Conservation (phyloP, 2,329 filamentous ascomycete genomes). For the Aspergillus fumigatus region DNA sequence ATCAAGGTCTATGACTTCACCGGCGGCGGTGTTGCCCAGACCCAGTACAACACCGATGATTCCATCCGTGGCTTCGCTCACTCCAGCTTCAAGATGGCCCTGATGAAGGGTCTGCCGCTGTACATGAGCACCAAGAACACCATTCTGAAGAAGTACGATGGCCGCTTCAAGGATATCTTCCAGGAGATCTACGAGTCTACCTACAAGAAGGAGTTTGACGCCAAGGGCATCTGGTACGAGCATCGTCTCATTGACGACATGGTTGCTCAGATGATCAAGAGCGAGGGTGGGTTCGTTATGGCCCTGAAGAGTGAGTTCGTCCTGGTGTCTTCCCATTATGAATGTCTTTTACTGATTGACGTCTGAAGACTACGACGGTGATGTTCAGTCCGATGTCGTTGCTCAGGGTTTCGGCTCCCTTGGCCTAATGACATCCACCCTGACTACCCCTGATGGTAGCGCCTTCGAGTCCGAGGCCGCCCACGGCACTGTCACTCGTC, state of each 20-base stretch:
- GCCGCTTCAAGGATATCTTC: constrained; percentile 99
- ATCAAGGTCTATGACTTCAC: constrained; percentile 90
- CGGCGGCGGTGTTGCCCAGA: constrained; percentile 80
- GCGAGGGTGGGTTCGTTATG: constrained; percentile 91
- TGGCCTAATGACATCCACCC: constrained; percentile 95
- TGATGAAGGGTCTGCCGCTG: constrained; percentile 81
- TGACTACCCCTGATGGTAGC: constrained; percentile 94
- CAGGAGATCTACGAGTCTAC: constrained; percentile 86
- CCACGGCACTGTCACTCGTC: constrained; percentile 95
- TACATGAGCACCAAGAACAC: constrained; percentile 99
- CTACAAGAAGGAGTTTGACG: constrained; percentile 86
- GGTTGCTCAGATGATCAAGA: constrained; percentile 99
- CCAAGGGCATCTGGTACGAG: constrained; percentile 96
- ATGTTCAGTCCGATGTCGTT: constrained; percentile 97
- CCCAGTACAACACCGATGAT: constrained; percentile 97
- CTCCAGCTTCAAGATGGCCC: constrained; percentile 90
- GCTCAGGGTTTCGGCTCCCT: constrained; percentile 97
- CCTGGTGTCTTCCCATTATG: background rate
- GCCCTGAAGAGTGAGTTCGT: constrained; percentile 85
- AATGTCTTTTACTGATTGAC: background rate
- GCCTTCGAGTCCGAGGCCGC: constrained; percentile 97
- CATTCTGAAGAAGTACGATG: constrained; percentile 98
- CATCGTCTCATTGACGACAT: constrained; percentile 99
- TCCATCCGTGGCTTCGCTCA: constrained; percentile 94
- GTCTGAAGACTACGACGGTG: constrained; percentile 84